Base-by-base conservation (phyloP, 352 stramenopile species). In the Globisporangium iwayamae region DNA sequence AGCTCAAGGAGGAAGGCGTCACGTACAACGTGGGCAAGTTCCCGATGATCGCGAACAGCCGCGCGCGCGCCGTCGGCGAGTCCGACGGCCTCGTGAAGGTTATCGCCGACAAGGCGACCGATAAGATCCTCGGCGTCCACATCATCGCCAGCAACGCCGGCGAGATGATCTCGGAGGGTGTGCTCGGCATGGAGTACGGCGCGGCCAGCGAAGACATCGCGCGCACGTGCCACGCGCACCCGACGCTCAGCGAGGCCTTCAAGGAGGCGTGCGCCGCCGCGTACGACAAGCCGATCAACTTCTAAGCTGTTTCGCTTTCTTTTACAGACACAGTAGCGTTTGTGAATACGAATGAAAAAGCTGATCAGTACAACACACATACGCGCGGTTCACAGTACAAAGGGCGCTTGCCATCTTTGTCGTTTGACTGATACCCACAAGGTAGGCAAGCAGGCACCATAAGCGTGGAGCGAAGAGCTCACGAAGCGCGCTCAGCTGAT, bases 271-370 rank as follows among this genome's bases (percentile, higher is more conserved):
- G 96, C 73, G 97, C 98, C 82, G 94, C 93, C 67, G 90, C 97
- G 47, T 99, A 98, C 77, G 96, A 97, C 77, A 99, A 99, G 83
- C 94, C 97, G 50, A 99, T 99, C 79, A 98, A 99, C 85, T 99
- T 99, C 74, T 99, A 98, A 97, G 69, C 57, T 11, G 45, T 28
- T 30, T 28, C 25, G 25, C 25, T 51, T 51, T 51, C 50, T n/a
- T 56, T 56, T 41, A 41, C 28, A 28, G 28, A 56, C 30, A 13
- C n/a, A 39, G 20, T 45, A n/a, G 32, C 22, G 11, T 39, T n/a
- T 32, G 41, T 16, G 18, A 46, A 28, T n/a, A 47, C 41, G 4
- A 47, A 47, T 20, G 4, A 16, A 47, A 18, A 4, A 47, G 14
- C 41, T 47, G 25, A 28, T 6, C 45, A 51, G 25, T 28, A 28